Conservation (phyloP, 257 asterid species). For the Perilla frutescens region DNA sequence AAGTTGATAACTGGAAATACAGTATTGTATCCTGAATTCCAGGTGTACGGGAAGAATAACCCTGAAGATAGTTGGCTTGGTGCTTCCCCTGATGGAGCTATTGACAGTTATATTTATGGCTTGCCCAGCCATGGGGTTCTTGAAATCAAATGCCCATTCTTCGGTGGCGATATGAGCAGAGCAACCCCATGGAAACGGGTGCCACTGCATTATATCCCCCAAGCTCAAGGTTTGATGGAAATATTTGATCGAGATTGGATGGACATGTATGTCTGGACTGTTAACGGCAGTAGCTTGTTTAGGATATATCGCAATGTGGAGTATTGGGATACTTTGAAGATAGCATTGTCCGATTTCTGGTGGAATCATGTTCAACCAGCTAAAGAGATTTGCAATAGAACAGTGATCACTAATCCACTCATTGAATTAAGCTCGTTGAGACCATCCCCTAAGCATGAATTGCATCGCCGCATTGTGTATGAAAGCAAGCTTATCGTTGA, state of each 20-base stretch:
- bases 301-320: slow-evolving; percentile 64
- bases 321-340: slow-evolving; percentile 66
- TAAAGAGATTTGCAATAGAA: slow-evolving; percentile 51
- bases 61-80: slow-evolving; percentile 69
- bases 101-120: slow-evolving; percentile 49
- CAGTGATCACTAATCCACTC: slow-evolving; percentile 59
- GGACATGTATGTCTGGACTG: slow-evolving; percentile 84
- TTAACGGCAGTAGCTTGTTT: slow-evolving; percentile 79
- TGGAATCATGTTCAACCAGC: slow-evolving; percentile 91
- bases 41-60: slow-evolving; percentile 49
- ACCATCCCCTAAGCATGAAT: slow-evolving; percentile 73
- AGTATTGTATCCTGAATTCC: slow-evolving; percentile 58
- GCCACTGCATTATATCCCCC: slow-evolving; percentile 77
- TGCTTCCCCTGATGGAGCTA: slow-evolving; percentile 85
- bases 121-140: slow-evolving; percentile 69
- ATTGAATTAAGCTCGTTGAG: slow-evolving; percentile 48
- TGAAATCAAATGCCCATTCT: slow-evolving; percentile 83
- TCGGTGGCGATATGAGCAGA: slow-evolving; percentile 54
- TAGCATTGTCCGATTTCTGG: slow-evolving; percentile 90
- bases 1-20: slow-evolving; percentile 61
- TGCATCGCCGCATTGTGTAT: slow-evolving; percentile 45
- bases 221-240: slow-evolving; percentile 95
- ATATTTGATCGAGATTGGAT: slow-evolving; percentile 87
- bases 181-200: slow-evolving; percentile 73
- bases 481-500: slow-evolving; percentile 61